phyloP scores from a whole-genome alignment of 805 yeast genomes.

The Kodamaea sagamina region DNA sequence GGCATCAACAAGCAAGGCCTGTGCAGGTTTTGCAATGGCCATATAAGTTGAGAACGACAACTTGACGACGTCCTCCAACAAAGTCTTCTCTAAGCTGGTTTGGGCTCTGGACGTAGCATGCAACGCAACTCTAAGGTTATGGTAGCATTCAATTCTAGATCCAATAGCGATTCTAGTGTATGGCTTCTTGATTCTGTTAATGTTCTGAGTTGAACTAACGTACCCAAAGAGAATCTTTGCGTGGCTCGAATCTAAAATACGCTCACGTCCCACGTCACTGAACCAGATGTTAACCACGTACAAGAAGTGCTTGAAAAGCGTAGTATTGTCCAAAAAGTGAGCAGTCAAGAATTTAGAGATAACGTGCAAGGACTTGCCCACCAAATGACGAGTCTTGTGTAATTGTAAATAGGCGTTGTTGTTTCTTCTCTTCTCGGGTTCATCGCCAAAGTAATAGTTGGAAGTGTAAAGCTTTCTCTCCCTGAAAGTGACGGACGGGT shows the following conservation, averaged over 20 bases:
- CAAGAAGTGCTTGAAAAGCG: slow-evolving; percentile 59
- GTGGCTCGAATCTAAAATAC: slow-evolving; percentile 58
- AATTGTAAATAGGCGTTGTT: slow-evolving; percentile 40
- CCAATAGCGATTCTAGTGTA: slow-evolving; percentile 80
- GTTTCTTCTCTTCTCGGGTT: slow-evolving; percentile 44
- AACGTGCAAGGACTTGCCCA: slow-evolving; percentile 66
- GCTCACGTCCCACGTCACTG: slow-evolving; percentile 75
- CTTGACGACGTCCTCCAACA: slow-evolving; percentile 65
- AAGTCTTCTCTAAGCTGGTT: slow-evolving; percentile 58
- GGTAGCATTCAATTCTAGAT: slow-evolving; percentile 70
- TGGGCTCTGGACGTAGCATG: slow-evolving; percentile 75
- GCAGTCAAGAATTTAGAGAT: slow-evolving; percentile 49
- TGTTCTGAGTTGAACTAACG: slow-evolving; percentile 59
- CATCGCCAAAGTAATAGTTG: slow-evolving; percentile 56
- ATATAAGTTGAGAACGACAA: slow-evolving; percentile 70
- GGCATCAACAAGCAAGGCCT: slow-evolving; percentile 62
- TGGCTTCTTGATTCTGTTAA: slow-evolving; percentile 64
- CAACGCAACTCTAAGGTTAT: slow-evolving; percentile 68
- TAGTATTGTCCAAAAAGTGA: slow-evolving; percentile 62
- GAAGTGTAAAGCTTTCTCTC: slow-evolving; percentile 64
- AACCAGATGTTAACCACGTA: slow-evolving; percentile 75
- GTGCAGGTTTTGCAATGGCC: slow-evolving; percentile 70
- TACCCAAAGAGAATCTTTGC: slow-evolving; percentile 57
- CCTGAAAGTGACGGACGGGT: slow-evolving; percentile 56
- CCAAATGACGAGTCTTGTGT: slow-evolving; percentile 58